These are phyloP conservation scores for Neonectria neomacrospora DNA, from an alignment of 2,329 filamentous ascomycete species.

Conservation along the genomic window DNA sequence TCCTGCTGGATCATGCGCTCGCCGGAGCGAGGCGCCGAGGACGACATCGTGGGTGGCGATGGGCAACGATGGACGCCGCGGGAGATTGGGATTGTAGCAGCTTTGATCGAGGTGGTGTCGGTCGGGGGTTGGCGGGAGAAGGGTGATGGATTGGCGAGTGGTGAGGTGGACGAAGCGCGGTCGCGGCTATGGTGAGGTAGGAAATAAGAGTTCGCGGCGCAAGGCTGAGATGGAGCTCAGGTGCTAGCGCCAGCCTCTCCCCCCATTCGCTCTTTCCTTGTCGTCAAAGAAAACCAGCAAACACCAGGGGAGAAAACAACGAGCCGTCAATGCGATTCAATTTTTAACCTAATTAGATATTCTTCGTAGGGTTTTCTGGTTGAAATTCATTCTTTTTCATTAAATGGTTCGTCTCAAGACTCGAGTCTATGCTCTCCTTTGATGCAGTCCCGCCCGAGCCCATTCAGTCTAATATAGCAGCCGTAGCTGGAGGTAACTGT, in stretches of 20 bases:
- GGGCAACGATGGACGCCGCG: slow-evolving; percentile 29
- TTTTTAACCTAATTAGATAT: slow-evolving; percentile 4
- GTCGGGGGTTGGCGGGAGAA: slow-evolving; percentile 10
- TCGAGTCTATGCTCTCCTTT: slow-evolving; percentile 31
- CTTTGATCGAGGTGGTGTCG: not conserved
- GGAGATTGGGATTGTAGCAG: slow-evolving; percentile 7
- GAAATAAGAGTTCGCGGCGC: slow-evolving; percentile 41
- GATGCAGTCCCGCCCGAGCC: slow-evolving; percentile 31
- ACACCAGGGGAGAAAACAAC: not conserved
- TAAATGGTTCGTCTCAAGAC: slow-evolving; percentile 41
- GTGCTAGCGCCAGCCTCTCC: slow-evolving; percentile 19
- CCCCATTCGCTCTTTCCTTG: not conserved
- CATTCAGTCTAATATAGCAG: slow-evolving; percentile 37
- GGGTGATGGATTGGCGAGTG: slow-evolving; percentile 12
- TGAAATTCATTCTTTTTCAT: slow-evolving; percentile 40
- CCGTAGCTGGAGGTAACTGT: slow-evolving; percentile 13
- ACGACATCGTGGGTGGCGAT: slow-evolving; percentile 33
- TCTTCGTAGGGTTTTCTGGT: slow-evolving; percentile 9
- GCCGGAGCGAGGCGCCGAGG: slow-evolving; percentile 52
- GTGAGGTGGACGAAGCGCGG: slow-evolving; percentile 32
- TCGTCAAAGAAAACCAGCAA: not conserved
- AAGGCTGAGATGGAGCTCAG: slow-evolving; percentile 37
- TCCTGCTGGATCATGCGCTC: slow-evolving; percentile 84
- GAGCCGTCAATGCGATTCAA: not conserved
- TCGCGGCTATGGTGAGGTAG: slow-evolving; percentile 33